A percentile compares a stretch with the other conserved stretches of the same genome.
Conservation (phyloP, 768 basidiomycete species). For the Leucosporidium yakuticum region DNA sequence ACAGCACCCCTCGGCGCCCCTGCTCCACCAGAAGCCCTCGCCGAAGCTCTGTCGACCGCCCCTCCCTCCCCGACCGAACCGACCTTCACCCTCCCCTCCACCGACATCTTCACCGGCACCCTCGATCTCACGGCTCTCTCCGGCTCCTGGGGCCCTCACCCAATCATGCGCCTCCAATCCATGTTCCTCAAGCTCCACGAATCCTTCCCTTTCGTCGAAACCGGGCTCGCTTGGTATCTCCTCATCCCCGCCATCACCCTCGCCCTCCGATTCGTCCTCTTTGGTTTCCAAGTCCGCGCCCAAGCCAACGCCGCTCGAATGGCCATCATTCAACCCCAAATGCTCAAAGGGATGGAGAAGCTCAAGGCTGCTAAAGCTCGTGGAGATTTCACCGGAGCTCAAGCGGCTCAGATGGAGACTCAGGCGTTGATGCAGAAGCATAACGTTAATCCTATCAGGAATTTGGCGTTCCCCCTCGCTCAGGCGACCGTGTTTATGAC, state of each 20-base stretch:
- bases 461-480: constrained; percentile 56
- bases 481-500: constrained; percentile 73
- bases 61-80: background rate
- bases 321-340: constrained; percentile 55
- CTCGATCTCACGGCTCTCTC: constrained; percentile 31
- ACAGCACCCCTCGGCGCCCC: background rate
- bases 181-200: constrained; percentile 35
- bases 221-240: constrained; percentile 75
- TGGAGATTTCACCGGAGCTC: constrained; percentile 48
- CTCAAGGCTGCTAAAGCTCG: constrained; percentile 48
- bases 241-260: constrained; percentile 65
- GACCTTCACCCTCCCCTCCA: constrained; percentile 10
- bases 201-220: constrained; percentile 38
- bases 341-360: constrained; percentile 54
- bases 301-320: constrained; percentile 58
- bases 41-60: background rate
- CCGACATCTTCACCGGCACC: constrained; percentile 29
- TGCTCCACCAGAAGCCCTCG: background rate
- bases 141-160: constrained; percentile 31
- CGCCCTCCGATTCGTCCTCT: constrained; percentile 56
- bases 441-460: constrained; percentile 57
- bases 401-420: constrained; percentile 50
- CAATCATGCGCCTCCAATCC: constrained; percentile 34
- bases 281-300: constrained; percentile 58
- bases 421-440: constrained; percentile 57